A percentile compares a stretch with the other conserved stretches of the same genome.
These are phyloP conservation scores for Toxicodendron radicans DNA, from an alignment of 345 rosid genomes.

Conservation along the genomic window DNA sequence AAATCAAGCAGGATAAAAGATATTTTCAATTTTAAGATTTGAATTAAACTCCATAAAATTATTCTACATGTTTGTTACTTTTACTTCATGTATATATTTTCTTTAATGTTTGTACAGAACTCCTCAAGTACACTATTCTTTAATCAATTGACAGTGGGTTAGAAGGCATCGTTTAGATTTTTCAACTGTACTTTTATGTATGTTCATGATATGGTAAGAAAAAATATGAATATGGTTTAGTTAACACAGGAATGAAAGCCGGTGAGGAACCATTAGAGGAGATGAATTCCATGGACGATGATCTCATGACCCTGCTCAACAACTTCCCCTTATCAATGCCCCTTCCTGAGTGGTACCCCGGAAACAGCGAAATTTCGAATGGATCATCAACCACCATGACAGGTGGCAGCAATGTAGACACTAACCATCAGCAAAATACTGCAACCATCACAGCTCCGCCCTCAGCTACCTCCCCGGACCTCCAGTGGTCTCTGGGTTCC, in stretches of 20 bases:
- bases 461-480: conserved; percentile 25
- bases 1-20: too few relatives aligned
- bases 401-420: conserved; percentile 21
- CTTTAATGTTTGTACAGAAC: too few relatives aligned
- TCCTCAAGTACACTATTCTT: too few relatives aligned
- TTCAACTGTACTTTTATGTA: too few relatives aligned
- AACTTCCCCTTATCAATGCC: conserved; percentile 61
- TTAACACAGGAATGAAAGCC: conserved; percentile 30
- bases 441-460: conserved; percentile 7
- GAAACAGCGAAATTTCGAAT: conserved; percentile 17
- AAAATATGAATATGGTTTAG: neutral
- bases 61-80: too few relatives aligned
- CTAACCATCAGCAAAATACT: conserved; percentile 19
- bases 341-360: conserved; percentile 66
- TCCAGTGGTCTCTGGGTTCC: conserved; percentile 34
- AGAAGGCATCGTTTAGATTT: too few relatives aligned
- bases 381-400: conserved; percentile 22
- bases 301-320: conserved; percentile 60
- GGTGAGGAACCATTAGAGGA: conserved; percentile 38
- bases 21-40: neutral
- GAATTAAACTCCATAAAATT: neutral
- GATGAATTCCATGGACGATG: conserved; percentile 58
- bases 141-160: too few relatives aligned
- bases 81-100: too few relatives aligned
- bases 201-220: neutral